Conservation (phyloP, 2,329 filamentous ascomycete genomes). For the Camillea tinctor region DNA sequence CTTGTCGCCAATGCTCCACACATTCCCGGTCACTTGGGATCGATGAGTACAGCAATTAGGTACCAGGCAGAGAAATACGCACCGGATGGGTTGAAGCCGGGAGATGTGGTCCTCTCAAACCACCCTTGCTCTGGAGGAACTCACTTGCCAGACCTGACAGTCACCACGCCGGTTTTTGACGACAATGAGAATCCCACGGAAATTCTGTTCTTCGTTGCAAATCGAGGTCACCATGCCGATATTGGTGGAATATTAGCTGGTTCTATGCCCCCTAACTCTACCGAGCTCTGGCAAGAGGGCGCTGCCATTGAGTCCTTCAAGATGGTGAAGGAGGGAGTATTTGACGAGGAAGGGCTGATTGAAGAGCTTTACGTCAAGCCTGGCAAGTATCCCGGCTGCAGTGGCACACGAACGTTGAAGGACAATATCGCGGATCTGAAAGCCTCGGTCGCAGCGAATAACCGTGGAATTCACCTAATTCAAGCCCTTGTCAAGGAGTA, state of each 20-base stretch:
- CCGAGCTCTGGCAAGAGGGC: slow-evolving; percentile 43
- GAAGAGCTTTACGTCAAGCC: slow-evolving; percentile 31
- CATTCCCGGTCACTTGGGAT: slow-evolving; percentile 71
- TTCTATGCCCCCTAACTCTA: slow-evolving; percentile 42
- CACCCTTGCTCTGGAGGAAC: slow-evolving; percentile 33
- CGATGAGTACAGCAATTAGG: slow-evolving; percentile 70
- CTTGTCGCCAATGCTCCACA: slow-evolving; percentile 74
- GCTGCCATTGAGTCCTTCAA: slow-evolving; percentile 38
- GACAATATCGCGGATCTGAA: slow-evolving; percentile 46
- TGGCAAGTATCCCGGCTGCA: slow-evolving; percentile 35
- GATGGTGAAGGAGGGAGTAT: slow-evolving; percentile 35
- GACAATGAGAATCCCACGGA: slow-evolving; percentile 12
- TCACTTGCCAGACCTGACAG: slow-evolving; percentile 20
- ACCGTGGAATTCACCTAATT: slow-evolving; percentile 35
- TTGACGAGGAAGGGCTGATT: slow-evolving; percentile 32
- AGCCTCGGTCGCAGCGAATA: slow-evolving; percentile 42
- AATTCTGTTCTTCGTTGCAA: slow-evolving; percentile 20
- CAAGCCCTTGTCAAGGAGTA: slow-evolving; percentile 33
- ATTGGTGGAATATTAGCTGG: slow-evolving; percentile 47
- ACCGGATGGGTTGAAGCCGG: slow-evolving; percentile 58
- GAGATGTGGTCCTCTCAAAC: slow-evolving; percentile 74
- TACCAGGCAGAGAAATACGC: slow-evolving; percentile 24
- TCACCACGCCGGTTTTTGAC: slow-evolving; percentile 19
- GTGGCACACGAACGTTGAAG: slow-evolving; percentile 33
- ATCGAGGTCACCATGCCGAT: slow-evolving; percentile 31